A percentile compares a stretch with the other conserved stretches of the same genome.
phyloP scores from a whole-genome alignment of 1,284 basidiomycete species.

The Leccinum proliferum region DNA sequence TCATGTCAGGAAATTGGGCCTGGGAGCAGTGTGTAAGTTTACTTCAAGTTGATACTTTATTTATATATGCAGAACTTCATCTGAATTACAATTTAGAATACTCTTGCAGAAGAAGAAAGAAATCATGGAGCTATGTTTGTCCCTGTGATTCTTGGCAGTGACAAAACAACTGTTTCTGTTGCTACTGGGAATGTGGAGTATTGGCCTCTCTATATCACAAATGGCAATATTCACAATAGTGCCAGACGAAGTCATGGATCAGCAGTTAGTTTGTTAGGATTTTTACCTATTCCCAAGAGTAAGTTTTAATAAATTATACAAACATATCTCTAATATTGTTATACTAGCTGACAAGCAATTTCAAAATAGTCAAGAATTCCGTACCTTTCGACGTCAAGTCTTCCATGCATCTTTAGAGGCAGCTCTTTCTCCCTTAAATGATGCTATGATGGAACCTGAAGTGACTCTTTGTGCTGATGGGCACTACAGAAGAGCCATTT shows the following conservation, averaged over 20 bases:
- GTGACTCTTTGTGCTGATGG: too few species aligned
- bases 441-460: too few species aligned
- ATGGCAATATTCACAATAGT: not conserved
- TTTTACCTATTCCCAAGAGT: not conserved
- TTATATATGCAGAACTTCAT: too few species aligned
- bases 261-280: not conserved
- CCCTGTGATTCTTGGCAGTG: constrained; percentile 1
- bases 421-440: too few species aligned
- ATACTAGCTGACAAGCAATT: not conserved
- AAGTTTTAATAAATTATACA: not conserved
- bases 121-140: constrained; percentile 1
- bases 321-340: not conserved
- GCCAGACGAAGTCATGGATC: not conserved
- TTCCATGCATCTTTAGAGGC: not conserved
- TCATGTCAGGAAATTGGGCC: too few species aligned
- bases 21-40: too few species aligned
- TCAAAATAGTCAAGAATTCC: not conserved
- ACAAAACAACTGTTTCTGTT: constrained; percentile 7
- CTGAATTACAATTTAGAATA: too few species aligned
- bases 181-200: constrained; percentile 1
- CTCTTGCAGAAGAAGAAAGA: too few species aligned
- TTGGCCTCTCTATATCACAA: not conserved
- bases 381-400: not conserved
- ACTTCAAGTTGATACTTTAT: too few species aligned
- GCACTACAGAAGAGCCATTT: too few species aligned